Base-by-base conservation (phyloP, 1,284 basidiomycete genomes). In the Puccinia coronata region DNA sequence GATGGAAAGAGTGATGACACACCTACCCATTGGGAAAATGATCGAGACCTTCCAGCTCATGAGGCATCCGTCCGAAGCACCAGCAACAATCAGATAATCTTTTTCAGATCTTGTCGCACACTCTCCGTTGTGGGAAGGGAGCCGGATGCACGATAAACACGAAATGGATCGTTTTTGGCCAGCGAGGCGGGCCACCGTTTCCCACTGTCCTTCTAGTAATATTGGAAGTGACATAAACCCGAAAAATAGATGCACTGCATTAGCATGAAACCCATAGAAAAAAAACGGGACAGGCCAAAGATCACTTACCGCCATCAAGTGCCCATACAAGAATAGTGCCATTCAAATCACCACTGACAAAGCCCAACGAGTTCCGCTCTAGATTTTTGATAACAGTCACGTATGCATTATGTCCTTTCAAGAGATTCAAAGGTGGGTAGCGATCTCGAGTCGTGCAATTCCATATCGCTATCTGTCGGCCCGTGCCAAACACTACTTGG, bases 401-500 rank as follows among this genome's bases (percentile, higher is more conserved):
- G 31, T n/a, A 39, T 28, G 23, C n/a, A 20, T 65, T 28, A 57
- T 80, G 77, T 28, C 51, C 77, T 61, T 71, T 47, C n/a, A 71
- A 80, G n/a, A 70, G 53, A 9, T 71, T 72, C 39, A 72, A 51
- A 3, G 65, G 51, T 28, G 28, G 51, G 41, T 61, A 80, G 20
- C 47, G 25, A 63, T 28, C 12, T 31, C 16, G 49, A 61, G 23
- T 71, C 39, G 28, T 16, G 51, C 53, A 70, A 41, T 55, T 41
- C 77, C 77, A 80, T 41, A 71, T 72, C 16, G 77, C 77, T 57
- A 80, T 70, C 25, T 71, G 77, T 14, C 36, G 55, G n/a, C 77
- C 77, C 16, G 77, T 36, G 25, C 77, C 77, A 49, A 69, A 80
- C 18, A 72, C 77, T 20, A 80, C 53, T n/a, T 34, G 34, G 55